Conservation (phyloP, 768 basidiomycete genomes). For the Mrakia gelida region DNA sequence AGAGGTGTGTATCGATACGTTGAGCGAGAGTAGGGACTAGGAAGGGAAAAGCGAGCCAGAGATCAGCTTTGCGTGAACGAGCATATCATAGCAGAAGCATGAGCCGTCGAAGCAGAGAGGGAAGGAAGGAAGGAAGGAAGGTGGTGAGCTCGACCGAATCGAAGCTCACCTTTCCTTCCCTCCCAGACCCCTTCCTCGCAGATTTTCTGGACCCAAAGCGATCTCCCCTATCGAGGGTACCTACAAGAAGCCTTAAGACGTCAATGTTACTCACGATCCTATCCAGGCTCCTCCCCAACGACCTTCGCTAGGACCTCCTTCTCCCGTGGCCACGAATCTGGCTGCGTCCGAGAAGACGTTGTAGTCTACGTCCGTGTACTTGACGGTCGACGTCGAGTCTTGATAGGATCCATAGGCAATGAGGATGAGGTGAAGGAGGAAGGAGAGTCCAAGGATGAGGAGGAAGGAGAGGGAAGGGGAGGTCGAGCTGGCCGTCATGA, state of each 20-base stretch:
- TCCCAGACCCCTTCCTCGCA: neutral
- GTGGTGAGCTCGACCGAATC: neutral
- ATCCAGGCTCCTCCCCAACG: constrained; percentile 46
- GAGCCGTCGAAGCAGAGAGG: neutral
- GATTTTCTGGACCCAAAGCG: neutral
- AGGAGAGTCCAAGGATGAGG: constrained; percentile 39
- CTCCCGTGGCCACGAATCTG: constrained; percentile 47
- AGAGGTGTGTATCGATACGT: constrained; percentile 97
- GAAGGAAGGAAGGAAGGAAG: neutral
- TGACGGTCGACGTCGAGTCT: constrained; percentile 72
- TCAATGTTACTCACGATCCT: constrained; percentile 64
- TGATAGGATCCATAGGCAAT: constrained; percentile 88
- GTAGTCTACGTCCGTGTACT: constrained; percentile 99
- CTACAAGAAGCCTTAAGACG: neutral
- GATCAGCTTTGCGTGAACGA: neutral
- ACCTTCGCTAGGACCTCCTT: neutral
- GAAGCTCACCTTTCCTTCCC: neutral
- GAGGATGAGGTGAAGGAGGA: constrained; percentile 61
- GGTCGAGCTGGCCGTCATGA: constrained; percentile 6
- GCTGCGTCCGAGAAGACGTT: constrained; percentile 92
- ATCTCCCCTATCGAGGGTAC: neutral
- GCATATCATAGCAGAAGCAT: neutral
- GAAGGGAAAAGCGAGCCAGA: constrained; percentile 13
- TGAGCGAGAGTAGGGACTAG: constrained; percentile 79
- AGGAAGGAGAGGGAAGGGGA: constrained; percentile 11